These are phyloP conservation scores for Polytrichum formosum DNA, from an alignment of 225 moss, liverwort and hornwort species.

Conservation along the genomic window DNA sequence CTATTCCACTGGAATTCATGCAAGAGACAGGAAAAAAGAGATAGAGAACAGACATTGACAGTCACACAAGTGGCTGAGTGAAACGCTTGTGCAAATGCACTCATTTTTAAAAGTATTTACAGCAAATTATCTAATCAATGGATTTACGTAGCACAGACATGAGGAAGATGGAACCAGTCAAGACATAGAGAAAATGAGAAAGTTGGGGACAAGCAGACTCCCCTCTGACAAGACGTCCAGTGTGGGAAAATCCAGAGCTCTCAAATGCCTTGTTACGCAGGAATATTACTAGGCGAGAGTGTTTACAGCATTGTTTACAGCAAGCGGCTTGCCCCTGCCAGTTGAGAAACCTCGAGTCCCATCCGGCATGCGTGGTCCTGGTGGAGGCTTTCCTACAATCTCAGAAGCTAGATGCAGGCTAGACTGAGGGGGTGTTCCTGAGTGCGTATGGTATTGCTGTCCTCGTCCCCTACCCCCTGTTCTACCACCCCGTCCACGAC, in stretches of 20 bases:
- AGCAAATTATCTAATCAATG: constrained; percentile 17
- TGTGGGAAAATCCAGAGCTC: constrained; percentile 10
- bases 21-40: too few species aligned
- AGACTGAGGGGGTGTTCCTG: constrained; percentile 81
- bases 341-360: constrained; percentile 88
- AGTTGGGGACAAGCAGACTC: not conserved
- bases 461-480: constrained; percentile 71
- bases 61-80: not conserved
- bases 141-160: constrained; percentile 9
- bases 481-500: constrained; percentile 65
- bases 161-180: constrained; percentile 1
- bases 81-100: constrained; percentile 17
- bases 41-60: too few species aligned
- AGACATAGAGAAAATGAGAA: constrained; percentile 4
- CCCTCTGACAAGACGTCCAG: constrained; percentile 11
- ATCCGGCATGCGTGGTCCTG: constrained; percentile 99
- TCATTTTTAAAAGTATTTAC: constrained; percentile 34
- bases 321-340: constrained; percentile 78
- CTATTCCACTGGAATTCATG: too few species aligned
- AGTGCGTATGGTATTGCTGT: constrained; percentile 65
- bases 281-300: constrained; percentile 31
- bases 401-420: constrained; percentile 47
- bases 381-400: constrained; percentile 75
- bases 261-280: constrained; percentile 11
- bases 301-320: constrained; percentile 31